Percentiles rank a stretch among this genome's conserved stretches.
These are phyloP conservation scores for Rhodotorula babjevae DNA, from an alignment of 768 basidiomycete species.

Conservation along the genomic window DNA sequence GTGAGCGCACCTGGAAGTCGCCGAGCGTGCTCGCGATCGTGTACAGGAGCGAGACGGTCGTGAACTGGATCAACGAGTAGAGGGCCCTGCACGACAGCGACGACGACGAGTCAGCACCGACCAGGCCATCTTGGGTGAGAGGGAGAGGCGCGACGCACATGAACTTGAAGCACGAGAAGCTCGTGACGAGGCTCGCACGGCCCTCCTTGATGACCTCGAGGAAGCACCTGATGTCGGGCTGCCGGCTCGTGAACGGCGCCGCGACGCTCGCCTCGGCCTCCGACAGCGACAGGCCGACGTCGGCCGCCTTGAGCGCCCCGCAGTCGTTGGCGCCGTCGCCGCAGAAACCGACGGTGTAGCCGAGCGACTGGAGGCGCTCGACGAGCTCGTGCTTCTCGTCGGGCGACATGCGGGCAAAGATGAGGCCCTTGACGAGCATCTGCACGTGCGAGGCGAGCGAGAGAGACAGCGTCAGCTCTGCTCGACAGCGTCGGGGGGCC, in stretches of 20 bases:
- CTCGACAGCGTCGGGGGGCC: too few species aligned
- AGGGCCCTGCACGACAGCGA: conserved; percentile 79
- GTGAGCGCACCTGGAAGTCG: conserved; percentile 75
- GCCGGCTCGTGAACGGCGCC: conserved; percentile 90
- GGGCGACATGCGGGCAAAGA: conserved; percentile 98
- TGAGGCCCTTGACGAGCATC: conserved; percentile 96
- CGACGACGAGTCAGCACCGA: neutral
- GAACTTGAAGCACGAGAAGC: conserved; percentile 99
- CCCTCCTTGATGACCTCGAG: conserved; percentile 96
- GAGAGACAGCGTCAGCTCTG: neutral
- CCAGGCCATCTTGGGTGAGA: conserved; percentile 27
- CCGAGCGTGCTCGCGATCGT: conserved; percentile 94
- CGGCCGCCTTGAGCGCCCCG: conserved; percentile 94
- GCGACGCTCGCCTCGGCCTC: conserved; percentile 98
- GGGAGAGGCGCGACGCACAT: conserved; percentile 60
- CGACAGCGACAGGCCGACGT: conserved; percentile 91
- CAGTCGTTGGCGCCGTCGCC: conserved; percentile 99
- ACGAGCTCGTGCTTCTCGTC: conserved; percentile 99
- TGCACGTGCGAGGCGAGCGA: too few species aligned
- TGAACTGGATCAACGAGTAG: conserved; percentile 98
- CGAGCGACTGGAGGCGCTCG: conserved; percentile 83
- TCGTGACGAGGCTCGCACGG: conserved; percentile 88
- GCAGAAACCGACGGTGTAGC: conserved; percentile 96
- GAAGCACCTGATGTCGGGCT: conserved; percentile 91
- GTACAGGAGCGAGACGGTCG: conserved; percentile 91